These are phyloP conservation scores for Sporothrix brunneoviolacea DNA, from an alignment of 2,329 filamentous ascomycete species.

Conservation along the genomic window DNA sequence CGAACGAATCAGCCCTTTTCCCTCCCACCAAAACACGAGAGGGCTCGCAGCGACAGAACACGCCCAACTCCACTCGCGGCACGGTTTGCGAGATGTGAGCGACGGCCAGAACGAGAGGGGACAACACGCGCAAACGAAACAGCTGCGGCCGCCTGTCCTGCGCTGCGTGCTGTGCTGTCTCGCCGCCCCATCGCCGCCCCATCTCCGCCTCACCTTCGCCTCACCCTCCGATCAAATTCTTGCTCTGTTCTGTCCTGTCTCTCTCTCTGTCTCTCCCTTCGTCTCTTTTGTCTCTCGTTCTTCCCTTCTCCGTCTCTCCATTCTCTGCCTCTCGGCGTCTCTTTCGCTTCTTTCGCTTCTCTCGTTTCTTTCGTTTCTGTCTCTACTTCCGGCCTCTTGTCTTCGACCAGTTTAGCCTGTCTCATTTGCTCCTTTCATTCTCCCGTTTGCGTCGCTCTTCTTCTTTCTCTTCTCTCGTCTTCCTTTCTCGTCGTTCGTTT, in stretches of 20 bases:
- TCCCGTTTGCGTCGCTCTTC: not conserved
- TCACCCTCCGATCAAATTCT: not conserved
- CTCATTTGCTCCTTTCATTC: not conserved
- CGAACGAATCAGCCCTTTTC: not conserved
- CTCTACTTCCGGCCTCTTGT: not conserved
- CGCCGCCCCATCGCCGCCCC: constrained; percentile 1
- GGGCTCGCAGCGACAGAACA: not conserved
- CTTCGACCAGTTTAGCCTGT: not conserved
- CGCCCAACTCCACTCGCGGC: constrained; percentile 6
- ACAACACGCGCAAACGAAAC: constrained; percentile 10
- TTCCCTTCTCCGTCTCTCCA: not conserved
- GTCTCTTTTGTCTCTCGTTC: not conserved
- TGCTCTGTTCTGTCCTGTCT: not conserved
- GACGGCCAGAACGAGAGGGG: constrained; percentile 5
- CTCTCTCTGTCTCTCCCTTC: not conserved
- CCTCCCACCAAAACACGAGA: not conserved
- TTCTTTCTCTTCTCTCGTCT: not conserved
- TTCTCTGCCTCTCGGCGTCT: not conserved
- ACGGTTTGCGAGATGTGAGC: constrained; percentile 8
- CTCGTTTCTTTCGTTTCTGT: not conserved
- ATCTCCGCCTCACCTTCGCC: constrained; percentile 1
- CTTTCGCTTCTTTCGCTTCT: not conserved
- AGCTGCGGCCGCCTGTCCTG: constrained; percentile 5
- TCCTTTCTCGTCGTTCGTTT: not conserved
- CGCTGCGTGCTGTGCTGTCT: constrained; percentile 13